Evolutionary conservation across 768 basidiomycete genomes (phyloP).

Genomic region (Phylloporus arenicola): DNA sequence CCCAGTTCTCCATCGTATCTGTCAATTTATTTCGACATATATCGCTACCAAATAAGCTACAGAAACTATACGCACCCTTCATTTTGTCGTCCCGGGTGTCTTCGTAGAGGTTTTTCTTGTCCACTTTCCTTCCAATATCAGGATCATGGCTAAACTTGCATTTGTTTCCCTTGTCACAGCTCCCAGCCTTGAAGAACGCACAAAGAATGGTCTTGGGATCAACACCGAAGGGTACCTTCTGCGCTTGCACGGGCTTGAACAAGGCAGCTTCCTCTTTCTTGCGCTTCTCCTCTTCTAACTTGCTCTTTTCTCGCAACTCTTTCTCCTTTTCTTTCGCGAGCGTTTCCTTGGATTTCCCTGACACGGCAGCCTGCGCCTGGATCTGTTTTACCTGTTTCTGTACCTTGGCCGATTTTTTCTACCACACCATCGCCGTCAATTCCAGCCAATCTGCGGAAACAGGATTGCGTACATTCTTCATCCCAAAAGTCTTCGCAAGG

Average conservation of each 20-base stretch:
- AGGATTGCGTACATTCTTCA: conserved; percentile 69
- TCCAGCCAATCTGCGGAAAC: conserved; percentile 4
- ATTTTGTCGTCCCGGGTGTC: conserved; percentile 81
- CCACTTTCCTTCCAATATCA: conserved; percentile 83
- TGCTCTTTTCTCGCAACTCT: conserved; percentile 66
- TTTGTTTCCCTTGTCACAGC: conserved; percentile 89
- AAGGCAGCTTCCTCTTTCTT: conserved; percentile 81
- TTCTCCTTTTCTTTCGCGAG: conserved; percentile 87
- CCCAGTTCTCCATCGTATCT: conserved; percentile 99
- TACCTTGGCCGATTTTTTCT: conserved; percentile 95
- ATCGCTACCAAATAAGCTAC: background rate
- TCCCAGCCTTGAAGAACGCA: conserved; percentile 86
- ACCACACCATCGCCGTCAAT: conserved; percentile 8
- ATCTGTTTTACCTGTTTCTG: conserved; percentile 79
- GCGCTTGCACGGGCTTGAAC: conserved; percentile 71
- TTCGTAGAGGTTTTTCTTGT: conserved; percentile 93
- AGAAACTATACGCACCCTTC: conserved; percentile 44
- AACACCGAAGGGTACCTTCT: conserved; percentile 91
- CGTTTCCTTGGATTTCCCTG: conserved; percentile 75
- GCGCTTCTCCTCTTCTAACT: conserved; percentile 76
- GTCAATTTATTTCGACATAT: background rate
- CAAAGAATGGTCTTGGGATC: conserved; percentile 96
- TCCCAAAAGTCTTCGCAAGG: conserved; percentile 66
- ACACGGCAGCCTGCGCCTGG: conserved; percentile 64
- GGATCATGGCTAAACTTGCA: conserved; percentile 98